These are phyloP conservation scores for Crithidia acanthocephali DNA, from an alignment of 208 protist species.

Conservation along the genomic window DNA sequence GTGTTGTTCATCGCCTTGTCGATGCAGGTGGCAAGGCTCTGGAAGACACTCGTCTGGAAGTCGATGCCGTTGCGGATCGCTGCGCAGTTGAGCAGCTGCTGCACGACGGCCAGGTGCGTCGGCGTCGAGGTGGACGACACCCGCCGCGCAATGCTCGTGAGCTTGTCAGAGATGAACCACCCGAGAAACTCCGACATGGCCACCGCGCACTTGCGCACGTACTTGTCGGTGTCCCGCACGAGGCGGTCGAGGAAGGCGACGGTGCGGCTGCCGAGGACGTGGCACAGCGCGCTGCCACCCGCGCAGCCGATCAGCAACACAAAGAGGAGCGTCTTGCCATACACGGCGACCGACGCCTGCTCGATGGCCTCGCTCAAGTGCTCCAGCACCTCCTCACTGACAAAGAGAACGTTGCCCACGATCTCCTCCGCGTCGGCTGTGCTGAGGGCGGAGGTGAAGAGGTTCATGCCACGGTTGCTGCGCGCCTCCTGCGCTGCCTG, in stretches of 20 bases:
- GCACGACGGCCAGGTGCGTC: conserved; percentile 47
- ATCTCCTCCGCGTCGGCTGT: conserved; percentile 28
- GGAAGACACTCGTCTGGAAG: conserved; percentile 59
- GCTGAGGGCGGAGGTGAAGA: conserved; percentile 30
- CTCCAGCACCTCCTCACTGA: conserved; percentile 32
- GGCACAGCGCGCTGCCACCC: conserved; percentile 50
- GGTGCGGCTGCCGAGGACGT: conserved; percentile 45
- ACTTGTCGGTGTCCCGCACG: conserved; percentile 70
- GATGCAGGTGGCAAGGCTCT: conserved; percentile 66
- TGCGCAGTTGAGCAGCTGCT: conserved; percentile 59
- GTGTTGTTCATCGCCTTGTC: conserved; percentile 68
- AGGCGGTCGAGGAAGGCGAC: conserved; percentile 64
- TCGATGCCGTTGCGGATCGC: conserved; percentile 49
- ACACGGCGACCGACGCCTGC: conserved; percentile 52
- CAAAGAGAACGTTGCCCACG: conserved; percentile 26
- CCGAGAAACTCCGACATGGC: conserved; percentile 50
- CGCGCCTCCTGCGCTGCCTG: conserved; percentile 23
- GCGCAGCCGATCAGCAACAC: conserved; percentile 69
- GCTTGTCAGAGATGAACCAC: conserved; percentile 65
- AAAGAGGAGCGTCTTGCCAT: conserved; percentile 79
- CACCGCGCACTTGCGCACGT: conserved; percentile 69
- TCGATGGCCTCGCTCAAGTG: conserved; percentile 50
- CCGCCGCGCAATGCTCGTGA: conserved; percentile 46
- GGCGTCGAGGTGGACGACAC: conserved; percentile 50
- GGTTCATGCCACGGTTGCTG: conserved; percentile 14